A percentile compares a stretch with the other conserved stretches of the same genome.
Evolutionary conservation across 805 yeast species (phyloP).

Genomic region (Starmerella floricola): DNA sequence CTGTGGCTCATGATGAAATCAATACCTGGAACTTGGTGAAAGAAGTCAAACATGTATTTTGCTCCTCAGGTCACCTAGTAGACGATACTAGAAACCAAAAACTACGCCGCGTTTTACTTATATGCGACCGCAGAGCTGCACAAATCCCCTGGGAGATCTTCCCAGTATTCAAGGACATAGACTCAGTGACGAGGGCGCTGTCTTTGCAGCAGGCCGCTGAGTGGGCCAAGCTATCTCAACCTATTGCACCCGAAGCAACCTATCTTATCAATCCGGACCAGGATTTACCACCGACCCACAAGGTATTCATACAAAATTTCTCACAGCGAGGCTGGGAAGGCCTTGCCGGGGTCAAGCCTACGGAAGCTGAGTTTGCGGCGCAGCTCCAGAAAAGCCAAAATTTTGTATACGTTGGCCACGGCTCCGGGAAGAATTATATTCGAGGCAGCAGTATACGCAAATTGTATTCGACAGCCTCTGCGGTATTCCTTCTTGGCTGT

Average conservation of each 20-base stretch:
- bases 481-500: slow-evolving; percentile 64
- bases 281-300: slow-evolving; percentile 60
- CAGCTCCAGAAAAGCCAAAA: slow-evolving; percentile 37
- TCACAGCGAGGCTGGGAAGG: slow-evolving; percentile 40
- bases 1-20: slow-evolving; percentile 52
- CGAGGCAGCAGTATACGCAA: slow-evolving; percentile 42
- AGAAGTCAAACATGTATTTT: slow-evolving; percentile 40
- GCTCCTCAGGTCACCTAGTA: slow-evolving; percentile 22
- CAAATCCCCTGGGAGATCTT: slow-evolving; percentile 85
- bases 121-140: slow-evolving; percentile 57
- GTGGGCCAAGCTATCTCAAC: not conserved
- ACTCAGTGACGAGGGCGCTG: slow-evolving; percentile 16
- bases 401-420: slow-evolving; percentile 83
- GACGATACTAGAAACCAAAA: not conserved
- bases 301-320: slow-evolving; percentile 39
- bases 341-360: slow-evolving; percentile 42
- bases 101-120: slow-evolving; percentile 42
- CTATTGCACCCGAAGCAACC: slow-evolving; percentile 24
- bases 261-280: slow-evolving; percentile 73
- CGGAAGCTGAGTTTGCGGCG: slow-evolving; percentile 39
- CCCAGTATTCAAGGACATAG: slow-evolving; percentile 23
- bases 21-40: slow-evolving; percentile 45
- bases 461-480: slow-evolving; percentile 29
- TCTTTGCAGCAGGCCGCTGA: slow-evolving; percentile 33
- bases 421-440: slow-evolving; percentile 84